Evolutionary conservation across 176 grass and related monocot species (phyloP).

Genomic region (Panicum miliaceum): DNA sequence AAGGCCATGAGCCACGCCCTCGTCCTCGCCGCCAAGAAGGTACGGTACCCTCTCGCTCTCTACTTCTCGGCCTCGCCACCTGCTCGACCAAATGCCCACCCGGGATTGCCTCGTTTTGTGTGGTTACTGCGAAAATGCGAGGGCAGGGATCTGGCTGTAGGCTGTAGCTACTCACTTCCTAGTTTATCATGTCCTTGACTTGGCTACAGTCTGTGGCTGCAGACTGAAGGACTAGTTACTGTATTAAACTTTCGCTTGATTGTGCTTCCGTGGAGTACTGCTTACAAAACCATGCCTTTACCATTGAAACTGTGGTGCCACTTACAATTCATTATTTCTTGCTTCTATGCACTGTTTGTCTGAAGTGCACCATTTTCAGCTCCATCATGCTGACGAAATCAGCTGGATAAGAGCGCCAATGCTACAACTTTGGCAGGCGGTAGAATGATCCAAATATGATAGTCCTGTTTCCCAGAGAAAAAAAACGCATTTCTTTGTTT

Average conservation of each 20-base stretch:
- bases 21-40: conserved; percentile 91
- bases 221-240: not conserved
- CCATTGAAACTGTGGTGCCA: not conserved
- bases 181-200: not conserved
- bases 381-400: not conserved
- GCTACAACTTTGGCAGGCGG: not conserved
- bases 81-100: conserved; percentile 28
- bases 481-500: not conserved
- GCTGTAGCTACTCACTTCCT: not conserved
- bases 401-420: not conserved
- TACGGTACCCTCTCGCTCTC: not conserved
- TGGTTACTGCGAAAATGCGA: not conserved
- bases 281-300: not conserved
- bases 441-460: not conserved
- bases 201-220: not conserved
- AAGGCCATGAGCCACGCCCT: conserved; percentile 88
- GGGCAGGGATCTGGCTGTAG: not conserved
- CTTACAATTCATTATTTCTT: not conserved
- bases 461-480: not conserved
- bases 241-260: not conserved
- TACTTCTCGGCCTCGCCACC: not conserved
- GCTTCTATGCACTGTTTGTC: not conserved
- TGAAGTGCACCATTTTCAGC: not conserved
- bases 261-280: not conserved
- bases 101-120: too few species aligned